Evolutionary conservation across 371 early-diverging fungal species (phyloP), one percentile per base, ranked within the genome.

Genomic region (Rhizopus sp.): DNA sequence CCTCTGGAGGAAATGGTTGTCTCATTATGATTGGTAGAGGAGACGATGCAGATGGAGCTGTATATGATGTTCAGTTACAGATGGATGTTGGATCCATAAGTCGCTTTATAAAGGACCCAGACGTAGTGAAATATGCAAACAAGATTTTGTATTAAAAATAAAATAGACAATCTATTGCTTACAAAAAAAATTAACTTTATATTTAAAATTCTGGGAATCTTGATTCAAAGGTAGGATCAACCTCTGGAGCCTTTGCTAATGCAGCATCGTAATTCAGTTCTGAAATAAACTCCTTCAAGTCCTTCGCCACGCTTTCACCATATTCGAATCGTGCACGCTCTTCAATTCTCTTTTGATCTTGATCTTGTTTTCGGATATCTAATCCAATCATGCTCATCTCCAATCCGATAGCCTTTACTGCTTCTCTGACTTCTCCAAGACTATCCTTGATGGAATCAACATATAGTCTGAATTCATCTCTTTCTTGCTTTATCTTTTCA

Each of bases 401-500:
- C 61, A 72, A 66, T 32, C 69, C 72, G 12, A 78, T 60, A 9
- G 67, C 55, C 23, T 66, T 59, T 38, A 82, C 61, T 5, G 72
- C 44, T 23, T 78, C 77, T 58, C 80, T 51, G 49, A 60, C 40
- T 58, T 76, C 45, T 50, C 55, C 60, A 57, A 79, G 16, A 39
- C 67, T 57, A 54, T 78, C 64, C 64, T 75, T 37, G 63, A 73
- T 46, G 34, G 71, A 55, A 54, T 81, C 61, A 57, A 72, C 59
- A 62, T 82, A 62, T 32, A 61, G 59, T 66, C 73, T 60, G 68
- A 76, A 64, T 64, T 75, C 85, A 29, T 67, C 63, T n/a, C 75
- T 66, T 37, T 85, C 85, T 38, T 80, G 66, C n/a, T 82, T 70
- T 39, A 79, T 77, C 15, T 69, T 70, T 7, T 73, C 67, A 5